Evolutionary conservation across 164 flowering plant species (phyloP).

Genomic region (Nelumbo lutea): DNA sequence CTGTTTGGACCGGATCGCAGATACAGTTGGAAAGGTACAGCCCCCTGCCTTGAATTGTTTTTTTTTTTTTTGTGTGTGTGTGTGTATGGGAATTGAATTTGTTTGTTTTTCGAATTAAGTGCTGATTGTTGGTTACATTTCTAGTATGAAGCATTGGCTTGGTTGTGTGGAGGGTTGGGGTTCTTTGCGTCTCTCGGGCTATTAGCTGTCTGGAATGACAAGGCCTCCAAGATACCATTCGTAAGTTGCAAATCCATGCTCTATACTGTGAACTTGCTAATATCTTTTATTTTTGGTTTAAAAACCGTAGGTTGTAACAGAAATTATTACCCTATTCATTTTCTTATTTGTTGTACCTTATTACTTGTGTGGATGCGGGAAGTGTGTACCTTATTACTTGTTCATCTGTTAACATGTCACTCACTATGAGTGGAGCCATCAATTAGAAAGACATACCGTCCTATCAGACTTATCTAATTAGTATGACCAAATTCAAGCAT

Average conservation of each 20-base stretch:
- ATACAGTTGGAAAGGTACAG: slow-evolving; percentile 76
- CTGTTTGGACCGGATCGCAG: slow-evolving; percentile 87
- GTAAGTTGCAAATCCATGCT: slow-evolving; percentile 40
- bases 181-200: slow-evolving; percentile 68
- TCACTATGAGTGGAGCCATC: too few species aligned
- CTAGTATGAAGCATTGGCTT: slow-evolving; percentile 94
- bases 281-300: not conserved
- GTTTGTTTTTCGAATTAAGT: not conserved
- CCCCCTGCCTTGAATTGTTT: not conserved
- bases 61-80: not conserved
- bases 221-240: slow-evolving; percentile 77
- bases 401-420: too few species aligned
- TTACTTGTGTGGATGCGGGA: too few species aligned
- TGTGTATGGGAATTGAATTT: not conserved
- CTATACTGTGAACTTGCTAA: not conserved
- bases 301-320: too few species aligned
- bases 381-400: too few species aligned
- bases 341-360: too few species aligned
- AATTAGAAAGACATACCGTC: too few species aligned
- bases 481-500: too few species aligned
- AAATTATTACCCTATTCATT: too few species aligned
- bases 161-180: slow-evolving; percentile 91
- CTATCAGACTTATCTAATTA: too few species aligned
- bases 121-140: not conserved
- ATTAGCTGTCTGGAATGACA: slow-evolving; percentile 85